A percentile compares a stretch with the other conserved stretches of the same genome.
These are phyloP conservation scores for Rhododendron williamsianum DNA, from an alignment of 148 eudicot genomes.

Conservation along the genomic window DNA sequence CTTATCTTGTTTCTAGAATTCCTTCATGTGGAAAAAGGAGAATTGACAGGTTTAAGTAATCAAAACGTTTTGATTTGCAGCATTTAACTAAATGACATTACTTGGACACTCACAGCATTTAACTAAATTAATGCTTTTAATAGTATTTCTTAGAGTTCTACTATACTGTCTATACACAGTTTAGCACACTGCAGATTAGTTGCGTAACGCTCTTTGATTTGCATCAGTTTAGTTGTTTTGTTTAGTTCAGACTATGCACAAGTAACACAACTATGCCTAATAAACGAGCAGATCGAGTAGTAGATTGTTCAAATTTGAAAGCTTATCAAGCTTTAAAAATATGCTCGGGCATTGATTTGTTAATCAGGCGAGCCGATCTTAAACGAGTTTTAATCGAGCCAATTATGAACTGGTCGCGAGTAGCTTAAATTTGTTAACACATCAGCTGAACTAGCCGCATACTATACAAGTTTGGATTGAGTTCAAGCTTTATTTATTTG, in stretches of 20 bases:
- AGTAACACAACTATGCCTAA: background rate
- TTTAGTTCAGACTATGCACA: background rate
- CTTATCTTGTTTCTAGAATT: background rate
- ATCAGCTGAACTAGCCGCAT: background rate
- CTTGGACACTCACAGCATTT: background rate
- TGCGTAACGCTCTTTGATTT: background rate
- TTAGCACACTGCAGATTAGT: background rate
- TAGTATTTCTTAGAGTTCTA: background rate
- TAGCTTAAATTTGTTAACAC: background rate
- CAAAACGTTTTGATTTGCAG: background rate
- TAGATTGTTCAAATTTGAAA: background rate
- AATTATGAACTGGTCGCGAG: background rate
- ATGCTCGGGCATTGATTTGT: background rate
- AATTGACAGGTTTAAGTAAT: background rate
- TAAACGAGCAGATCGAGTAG: background rate
- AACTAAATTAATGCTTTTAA: background rate
- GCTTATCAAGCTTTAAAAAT: background rate
- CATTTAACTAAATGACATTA: background rate
- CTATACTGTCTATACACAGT: background rate
- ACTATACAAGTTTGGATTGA: background rate
- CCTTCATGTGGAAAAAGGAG: background rate
- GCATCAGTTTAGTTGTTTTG: background rate
- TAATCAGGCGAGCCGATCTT: background rate
- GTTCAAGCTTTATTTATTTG: background rate
- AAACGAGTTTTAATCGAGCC: background rate